Base-by-base conservation (phyloP, 495 filamentous ascomycete genomes). In the Neurospora sublineolata region DNA sequence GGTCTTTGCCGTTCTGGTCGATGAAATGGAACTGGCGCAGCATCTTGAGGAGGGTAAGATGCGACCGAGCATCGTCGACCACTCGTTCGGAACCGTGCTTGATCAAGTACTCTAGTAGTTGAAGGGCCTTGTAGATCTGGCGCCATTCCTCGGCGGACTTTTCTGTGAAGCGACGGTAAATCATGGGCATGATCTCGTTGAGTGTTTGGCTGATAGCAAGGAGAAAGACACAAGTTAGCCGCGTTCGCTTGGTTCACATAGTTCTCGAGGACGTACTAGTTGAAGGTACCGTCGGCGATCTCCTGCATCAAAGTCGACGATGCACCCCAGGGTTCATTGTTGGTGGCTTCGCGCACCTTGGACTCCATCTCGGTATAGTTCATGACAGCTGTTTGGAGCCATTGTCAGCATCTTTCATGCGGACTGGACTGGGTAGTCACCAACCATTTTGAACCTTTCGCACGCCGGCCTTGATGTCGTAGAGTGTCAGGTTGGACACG, bases 341-440 rank as follows among this genome's bases (percentile, higher is more conserved):
- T 98, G 36, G 94, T 98, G 60, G 94, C 94, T 85, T 98, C 94
- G 77, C 94, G 92, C 72, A 97, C 93, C 92, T 98, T 99, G 70
- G 94, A 85, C 83, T 99, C 95, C 94, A 97, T 98, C 80, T 98
- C 95, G n/a, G 95, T 99, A 81, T 94, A 97, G 82, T 98, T 99
- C 95, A 97, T 97, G 46, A 99, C 94, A 74, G 94, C 94, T 97
- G 77, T 58, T 0, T 5, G 68, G 9, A 27, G 16, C 40, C 39
- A 18, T 44, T 76, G 79, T 71, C 69, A 71, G 44, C 69, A 72
- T 67, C 68, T 37, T 41, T 16, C 10, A 67, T 36, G n/a, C 60
- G 46, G 42, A 10, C 33, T 10, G 68, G 37, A 3, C 37, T 37
- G 4, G 27, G 68, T 64, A 33, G n/a, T 69, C 67, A 46, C 87